A percentile compares a stretch with the other conserved stretches of the same genome.
phyloP scores from a whole-genome alignment of 441 rosid species.

The Melastoma candidum region DNA sequence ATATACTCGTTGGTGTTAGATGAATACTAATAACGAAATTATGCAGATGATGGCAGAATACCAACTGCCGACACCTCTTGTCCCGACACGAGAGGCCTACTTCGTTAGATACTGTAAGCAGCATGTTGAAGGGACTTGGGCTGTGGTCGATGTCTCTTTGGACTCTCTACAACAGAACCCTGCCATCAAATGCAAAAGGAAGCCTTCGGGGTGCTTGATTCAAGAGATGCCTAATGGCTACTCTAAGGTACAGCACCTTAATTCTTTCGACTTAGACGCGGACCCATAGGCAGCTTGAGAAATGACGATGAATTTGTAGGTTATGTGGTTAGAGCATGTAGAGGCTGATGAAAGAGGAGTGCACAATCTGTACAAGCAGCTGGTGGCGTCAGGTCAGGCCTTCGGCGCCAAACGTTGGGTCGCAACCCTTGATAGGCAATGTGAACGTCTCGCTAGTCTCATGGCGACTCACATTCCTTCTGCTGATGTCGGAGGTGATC shows the following conservation, averaged over 20 bases:
- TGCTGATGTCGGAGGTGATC: too few species aligned
- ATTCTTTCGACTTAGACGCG: too few species aligned
- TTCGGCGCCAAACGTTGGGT: too few species aligned
- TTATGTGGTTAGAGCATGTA: too few species aligned
- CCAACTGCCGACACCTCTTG: conserved; percentile 69
- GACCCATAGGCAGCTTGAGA: too few species aligned
- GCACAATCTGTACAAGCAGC: too few species aligned
- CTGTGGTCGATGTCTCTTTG: conserved; percentile 86
- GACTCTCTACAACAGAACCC: conserved; percentile 63
- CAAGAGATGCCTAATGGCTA: conserved; percentile 71
- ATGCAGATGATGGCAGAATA: conserved; percentile 73
- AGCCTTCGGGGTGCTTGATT: conserved; percentile 86
- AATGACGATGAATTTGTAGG: too few species aligned
- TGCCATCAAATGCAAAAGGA: conserved; percentile 35
- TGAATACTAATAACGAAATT: not conserved
- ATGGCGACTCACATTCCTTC: too few species aligned
- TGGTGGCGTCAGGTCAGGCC: too few species aligned
- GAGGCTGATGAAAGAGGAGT: too few species aligned
- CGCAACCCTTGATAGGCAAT: too few species aligned
- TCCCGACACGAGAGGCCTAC: conserved; percentile 61
- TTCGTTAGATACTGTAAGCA: conserved; percentile 68
- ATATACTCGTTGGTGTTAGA: not conserved
- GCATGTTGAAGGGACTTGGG: conserved; percentile 74
- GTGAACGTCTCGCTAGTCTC: too few species aligned
- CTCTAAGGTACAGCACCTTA: conserved; percentile 42